Conservation (phyloP, 164 flowering plant genomes). For the Chloranthus sessilifolius region DNA sequence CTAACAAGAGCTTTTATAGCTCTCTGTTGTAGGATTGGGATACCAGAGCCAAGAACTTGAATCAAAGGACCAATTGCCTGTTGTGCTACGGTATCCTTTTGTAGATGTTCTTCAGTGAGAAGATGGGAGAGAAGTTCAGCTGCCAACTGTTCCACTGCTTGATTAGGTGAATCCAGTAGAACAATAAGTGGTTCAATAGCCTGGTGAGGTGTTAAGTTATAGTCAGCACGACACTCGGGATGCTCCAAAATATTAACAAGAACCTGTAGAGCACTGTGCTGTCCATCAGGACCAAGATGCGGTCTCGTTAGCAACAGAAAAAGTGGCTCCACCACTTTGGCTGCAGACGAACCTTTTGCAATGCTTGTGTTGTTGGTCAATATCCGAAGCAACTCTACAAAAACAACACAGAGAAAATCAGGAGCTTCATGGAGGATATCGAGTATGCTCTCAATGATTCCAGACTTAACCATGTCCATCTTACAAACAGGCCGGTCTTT, state of each 20-base stretch:
- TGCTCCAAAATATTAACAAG: slow-evolving; percentile 95
- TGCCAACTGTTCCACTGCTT: slow-evolving; percentile 85
- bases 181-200: slow-evolving; percentile 81
- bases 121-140: slow-evolving; percentile 95
- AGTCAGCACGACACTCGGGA: slow-evolving; percentile 78
- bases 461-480: slow-evolving; percentile 97
- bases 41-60: slow-evolving; percentile 79
- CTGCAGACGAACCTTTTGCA: slow-evolving; percentile 89
- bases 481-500: slow-evolving; percentile 96
- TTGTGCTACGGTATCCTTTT: slow-evolving; percentile 70
- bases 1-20: slow-evolving; percentile 89
- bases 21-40: slow-evolving; percentile 82
- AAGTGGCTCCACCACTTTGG: slow-evolving; percentile 92
- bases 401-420: slow-evolving; percentile 83
- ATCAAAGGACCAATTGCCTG: slow-evolving; percentile 85
- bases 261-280: slow-evolving; percentile 89
- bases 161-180: slow-evolving; percentile 73
- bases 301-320: slow-evolving; percentile 62
- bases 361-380: slow-evolving; percentile 88
- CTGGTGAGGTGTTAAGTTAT: slow-evolving; percentile 65
- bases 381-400: slow-evolving; percentile 88
- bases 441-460: slow-evolving; percentile 75
- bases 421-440: slow-evolving; percentile 93
- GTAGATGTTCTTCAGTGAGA: slow-evolving; percentile 84
- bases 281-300: slow-evolving; percentile 89